Conservation (phyloP, 768 basidiomycete genomes). For the Phaffia australis region DNA sequence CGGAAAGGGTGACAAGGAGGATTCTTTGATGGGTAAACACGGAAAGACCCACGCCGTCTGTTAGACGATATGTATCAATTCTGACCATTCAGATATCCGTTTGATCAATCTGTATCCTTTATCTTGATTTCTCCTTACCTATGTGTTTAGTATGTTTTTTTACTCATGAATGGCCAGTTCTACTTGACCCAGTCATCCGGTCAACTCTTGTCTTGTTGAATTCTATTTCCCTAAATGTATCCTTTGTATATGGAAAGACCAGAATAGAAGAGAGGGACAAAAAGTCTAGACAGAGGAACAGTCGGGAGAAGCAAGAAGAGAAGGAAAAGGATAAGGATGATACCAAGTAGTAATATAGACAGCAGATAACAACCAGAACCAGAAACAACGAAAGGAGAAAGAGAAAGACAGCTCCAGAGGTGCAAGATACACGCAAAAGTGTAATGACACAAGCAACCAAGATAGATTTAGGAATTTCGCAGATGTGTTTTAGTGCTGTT, state of each 20-base stretch:
- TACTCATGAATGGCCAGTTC: too few relatives aligned
- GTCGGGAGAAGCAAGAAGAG: too few relatives aligned
- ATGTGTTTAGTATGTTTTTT: too few relatives aligned
- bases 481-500: not conserved
- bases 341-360: not conserved
- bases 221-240: too few relatives aligned
- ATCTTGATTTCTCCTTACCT: too few relatives aligned
- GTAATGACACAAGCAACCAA: not conserved
- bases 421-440: not conserved
- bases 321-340: not conserved
- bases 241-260: too few relatives aligned
- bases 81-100: too few relatives aligned
- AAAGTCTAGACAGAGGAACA: too few relatives aligned
- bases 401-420: not conserved
- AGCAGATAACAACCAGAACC: not conserved
- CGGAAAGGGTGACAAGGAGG: not conserved
- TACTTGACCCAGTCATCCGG: too few relatives aligned
- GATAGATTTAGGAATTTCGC: not conserved
- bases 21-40: not conserved
- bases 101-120: too few relatives aligned
- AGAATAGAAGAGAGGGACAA: too few relatives aligned
- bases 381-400: not conserved
- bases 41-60: conserved; percentile 4
- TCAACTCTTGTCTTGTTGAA: too few relatives aligned
- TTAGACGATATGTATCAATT: not conserved